Conservation (phyloP, 2,329 filamentous ascomycete species). For the Pestalotiopsis sp. region DNA sequence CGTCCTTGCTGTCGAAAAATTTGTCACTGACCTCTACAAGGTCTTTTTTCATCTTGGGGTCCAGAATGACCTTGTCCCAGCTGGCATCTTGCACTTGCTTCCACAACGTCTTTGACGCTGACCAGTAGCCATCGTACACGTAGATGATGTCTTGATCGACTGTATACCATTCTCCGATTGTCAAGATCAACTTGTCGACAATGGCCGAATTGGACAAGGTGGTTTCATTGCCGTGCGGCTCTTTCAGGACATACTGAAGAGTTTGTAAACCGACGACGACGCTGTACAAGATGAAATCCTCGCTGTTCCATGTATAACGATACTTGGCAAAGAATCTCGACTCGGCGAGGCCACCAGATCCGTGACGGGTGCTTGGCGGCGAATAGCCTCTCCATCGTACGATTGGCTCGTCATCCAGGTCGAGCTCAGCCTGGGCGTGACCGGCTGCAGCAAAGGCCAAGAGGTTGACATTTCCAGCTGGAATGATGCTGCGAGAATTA, state of each 20-base stretch:
- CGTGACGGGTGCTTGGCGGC: conserved; percentile 19
- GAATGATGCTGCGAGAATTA: neutral
- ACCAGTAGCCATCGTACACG: conserved; percentile 67
- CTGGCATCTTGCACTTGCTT: conserved; percentile 52
- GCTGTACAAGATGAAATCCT: conserved; percentile 42
- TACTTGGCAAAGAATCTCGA: conserved; percentile 38
- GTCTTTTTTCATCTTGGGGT: conserved; percentile 63
- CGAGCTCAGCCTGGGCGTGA: conserved; percentile 2
- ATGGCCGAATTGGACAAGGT: neutral
- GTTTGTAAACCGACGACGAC: conserved; percentile 29
- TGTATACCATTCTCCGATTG: conserved; percentile 8
- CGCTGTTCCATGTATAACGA: conserved; percentile 37
- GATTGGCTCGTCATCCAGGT: conserved; percentile 3
- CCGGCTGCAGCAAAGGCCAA: conserved; percentile 11
- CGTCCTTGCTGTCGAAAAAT: conserved; percentile 61
- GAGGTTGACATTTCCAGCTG: conserved; percentile 8
- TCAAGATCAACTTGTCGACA: neutral
- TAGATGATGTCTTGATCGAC: conserved; percentile 42
- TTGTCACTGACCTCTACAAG: conserved; percentile 62
- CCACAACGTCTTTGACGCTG: conserved; percentile 61
- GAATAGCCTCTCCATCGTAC: neutral
- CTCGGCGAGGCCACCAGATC: conserved; percentile 32
- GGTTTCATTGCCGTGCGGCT: conserved; percentile 52
- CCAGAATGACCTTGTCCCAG: conserved; percentile 69
- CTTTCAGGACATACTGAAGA: conserved; percentile 10